phyloP scores from a whole-genome alignment of 805 yeast species.

The Suhomyces emberorum region DNA sequence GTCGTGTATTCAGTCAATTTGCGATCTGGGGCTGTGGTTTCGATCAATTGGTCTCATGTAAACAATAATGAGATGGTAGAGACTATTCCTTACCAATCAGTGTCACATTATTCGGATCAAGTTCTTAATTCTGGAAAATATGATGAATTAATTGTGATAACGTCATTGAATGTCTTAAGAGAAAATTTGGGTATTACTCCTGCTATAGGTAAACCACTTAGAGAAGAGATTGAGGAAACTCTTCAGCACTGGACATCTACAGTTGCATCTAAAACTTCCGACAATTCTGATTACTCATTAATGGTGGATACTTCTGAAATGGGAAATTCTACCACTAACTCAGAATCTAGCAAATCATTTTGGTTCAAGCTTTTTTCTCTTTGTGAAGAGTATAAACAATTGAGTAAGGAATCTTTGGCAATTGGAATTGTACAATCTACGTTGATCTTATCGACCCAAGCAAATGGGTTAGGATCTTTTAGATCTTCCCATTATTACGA shows the following conservation, averaged over 20 bases:
- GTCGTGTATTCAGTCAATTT: conserved; percentile 14
- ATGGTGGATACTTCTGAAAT: not conserved
- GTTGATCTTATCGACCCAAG: conserved; percentile 23
- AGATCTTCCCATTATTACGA: conserved; percentile 35
- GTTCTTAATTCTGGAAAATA: conserved; percentile 51
- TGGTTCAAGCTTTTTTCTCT: conserved; percentile 71
- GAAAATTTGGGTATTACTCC: conserved; percentile 29
- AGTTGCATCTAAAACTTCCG: not conserved
- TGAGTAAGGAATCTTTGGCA: conserved; percentile 57
- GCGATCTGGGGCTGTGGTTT: conserved; percentile 12
- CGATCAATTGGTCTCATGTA: conserved; percentile 15
- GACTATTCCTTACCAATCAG: conserved; percentile 22
- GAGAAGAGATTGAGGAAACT: conserved; percentile 29
- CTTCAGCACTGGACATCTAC: conserved; percentile 6
- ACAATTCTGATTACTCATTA: not conserved
- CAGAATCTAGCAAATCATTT: conserved; percentile 35
- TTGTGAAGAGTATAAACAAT: conserved; percentile 66
- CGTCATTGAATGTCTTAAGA: conserved; percentile 52
- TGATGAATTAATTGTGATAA: conserved; percentile 45
- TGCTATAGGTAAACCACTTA: conserved; percentile 11
- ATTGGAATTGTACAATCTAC: conserved; percentile 7
- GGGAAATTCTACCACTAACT: not conserved
- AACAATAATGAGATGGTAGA: conserved; percentile 14
- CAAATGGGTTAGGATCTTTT: conserved; percentile 31
- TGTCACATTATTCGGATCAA: conserved; percentile 41